These are phyloP conservation scores for Mytilinidion resinicola DNA, from an alignment of 495 filamentous ascomycete species.

Conservation along the genomic window DNA sequence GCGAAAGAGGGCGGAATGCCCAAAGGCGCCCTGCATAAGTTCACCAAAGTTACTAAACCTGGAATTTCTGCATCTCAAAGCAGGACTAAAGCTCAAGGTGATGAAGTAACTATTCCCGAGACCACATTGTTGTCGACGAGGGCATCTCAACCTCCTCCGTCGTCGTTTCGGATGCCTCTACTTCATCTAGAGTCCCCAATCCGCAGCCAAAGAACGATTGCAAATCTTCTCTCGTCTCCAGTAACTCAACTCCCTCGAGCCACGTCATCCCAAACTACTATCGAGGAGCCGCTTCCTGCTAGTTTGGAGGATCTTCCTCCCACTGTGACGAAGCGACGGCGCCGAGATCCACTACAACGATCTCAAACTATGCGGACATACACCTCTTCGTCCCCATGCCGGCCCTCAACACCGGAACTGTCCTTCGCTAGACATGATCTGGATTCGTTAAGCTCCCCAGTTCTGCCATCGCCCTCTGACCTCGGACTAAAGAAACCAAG, in stretches of 20 bases:
- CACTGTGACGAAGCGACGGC: slow-evolving; percentile 16
- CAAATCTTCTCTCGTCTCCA: slow-evolving; percentile 20
- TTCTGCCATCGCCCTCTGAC: slow-evolving; percentile 6
- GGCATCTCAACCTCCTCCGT: background rate
- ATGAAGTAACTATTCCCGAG: too few relatives aligned
- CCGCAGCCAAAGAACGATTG: background rate
- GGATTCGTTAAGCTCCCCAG: slow-evolving; percentile 12
- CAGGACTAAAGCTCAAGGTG: slow-evolving; percentile 1
- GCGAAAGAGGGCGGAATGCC: slow-evolving; percentile 14
- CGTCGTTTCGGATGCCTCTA: background rate
- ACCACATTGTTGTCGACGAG: background rate
- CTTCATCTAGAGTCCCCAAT: background rate
- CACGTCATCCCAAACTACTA: background rate
- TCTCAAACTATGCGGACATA: slow-evolving; percentile 16
- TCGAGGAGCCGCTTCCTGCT: slow-evolving; percentile 2
- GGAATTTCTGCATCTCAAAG: slow-evolving; percentile 9
- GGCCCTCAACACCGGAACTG: slow-evolving; percentile 7
- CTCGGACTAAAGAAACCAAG: slow-evolving; percentile 17
- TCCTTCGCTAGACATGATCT: slow-evolving; percentile 4
- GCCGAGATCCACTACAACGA: slow-evolving; percentile 12
- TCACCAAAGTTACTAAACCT: slow-evolving; percentile 29
- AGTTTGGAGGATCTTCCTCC: slow-evolving; percentile 7
- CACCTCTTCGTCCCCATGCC: background rate
- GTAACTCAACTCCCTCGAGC: background rate
- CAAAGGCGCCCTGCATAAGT: slow-evolving; percentile 17